Evolutionary conservation across 176 grass and related monocot species (phyloP).

Genomic region (Avena sativa): DNA sequence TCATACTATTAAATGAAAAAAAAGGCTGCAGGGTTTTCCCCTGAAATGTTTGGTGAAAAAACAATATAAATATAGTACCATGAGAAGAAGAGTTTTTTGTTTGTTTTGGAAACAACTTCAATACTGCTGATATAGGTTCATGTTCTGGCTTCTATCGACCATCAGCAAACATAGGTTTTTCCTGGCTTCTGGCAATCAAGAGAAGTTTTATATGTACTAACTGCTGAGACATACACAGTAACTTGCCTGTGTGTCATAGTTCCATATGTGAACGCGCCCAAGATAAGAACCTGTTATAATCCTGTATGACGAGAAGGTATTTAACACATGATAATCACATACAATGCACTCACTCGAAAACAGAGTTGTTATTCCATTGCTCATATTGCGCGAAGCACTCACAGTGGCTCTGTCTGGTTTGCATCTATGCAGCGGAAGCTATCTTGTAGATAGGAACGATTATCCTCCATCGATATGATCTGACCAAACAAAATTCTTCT

Average conservation of each 20-base stretch:
- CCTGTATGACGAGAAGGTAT: not conserved
- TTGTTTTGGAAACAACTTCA: not conserved
- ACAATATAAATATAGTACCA: not conserved
- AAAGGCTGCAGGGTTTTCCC: no score
- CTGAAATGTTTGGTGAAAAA: no score
- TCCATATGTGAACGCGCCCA: not conserved
- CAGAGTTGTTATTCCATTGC: not conserved
- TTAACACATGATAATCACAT: not conserved
- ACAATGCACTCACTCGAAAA: not conserved
- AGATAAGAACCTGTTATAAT: not conserved
- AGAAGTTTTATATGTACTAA: not conserved
- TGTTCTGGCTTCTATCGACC: not conserved
- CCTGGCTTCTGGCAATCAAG: not conserved
- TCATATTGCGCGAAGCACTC: not conserved
- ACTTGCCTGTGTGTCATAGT: not conserved
- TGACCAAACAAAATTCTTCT: not conserved
- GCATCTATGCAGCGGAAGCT: not conserved
- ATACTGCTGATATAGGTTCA: not conserved
- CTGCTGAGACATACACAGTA: not conserved
- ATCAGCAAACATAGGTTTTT: not conserved
- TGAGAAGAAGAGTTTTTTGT: not conserved
- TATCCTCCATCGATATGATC: not conserved
- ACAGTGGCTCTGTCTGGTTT: not conserved
- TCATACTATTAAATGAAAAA: no score
- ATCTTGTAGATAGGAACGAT: not conserved